Evolutionary conservation across 2,329 filamentous ascomycete genomes (phyloP).

Genomic region (Pseudogymnoascus sp.): DNA sequence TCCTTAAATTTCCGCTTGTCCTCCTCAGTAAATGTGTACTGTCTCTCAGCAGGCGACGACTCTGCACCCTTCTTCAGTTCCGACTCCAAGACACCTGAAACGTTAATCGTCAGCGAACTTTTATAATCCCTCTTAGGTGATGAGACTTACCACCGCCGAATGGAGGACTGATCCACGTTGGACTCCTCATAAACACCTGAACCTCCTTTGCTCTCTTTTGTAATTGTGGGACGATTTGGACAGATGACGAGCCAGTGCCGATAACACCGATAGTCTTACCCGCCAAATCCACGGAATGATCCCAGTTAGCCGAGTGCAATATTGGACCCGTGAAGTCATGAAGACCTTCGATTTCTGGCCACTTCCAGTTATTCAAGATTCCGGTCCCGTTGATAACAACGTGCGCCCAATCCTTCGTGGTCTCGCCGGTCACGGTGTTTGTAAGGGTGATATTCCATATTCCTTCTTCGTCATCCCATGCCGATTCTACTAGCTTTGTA

Average conservation of each 20-base stretch:
- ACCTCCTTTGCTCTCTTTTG: conserved; percentile 24
- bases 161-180: conserved; percentile 22
- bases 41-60: conserved; percentile 33
- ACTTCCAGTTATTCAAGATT: conserved; percentile 32
- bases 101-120: background rate
- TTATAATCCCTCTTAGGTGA: background rate
- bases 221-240: conserved; percentile 32
- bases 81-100: conserved; percentile 18
- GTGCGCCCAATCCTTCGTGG: conserved; percentile 22
- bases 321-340: conserved; percentile 40
- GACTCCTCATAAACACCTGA: conserved; percentile 26
- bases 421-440: conserved; percentile 38
- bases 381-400: conserved; percentile 25
- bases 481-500: conserved; percentile 40
- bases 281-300: conserved; percentile 33
- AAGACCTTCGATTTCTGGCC: conserved; percentile 44
- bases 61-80: conserved; percentile 30
- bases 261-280: conserved; percentile 33
- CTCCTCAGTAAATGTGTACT: conserved; percentile 37
- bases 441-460: conserved; percentile 44
- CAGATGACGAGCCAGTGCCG: conserved; percentile 35
- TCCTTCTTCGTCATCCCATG: conserved; percentile 44
- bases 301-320: conserved; percentile 40
- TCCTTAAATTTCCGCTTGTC: conserved; percentile 36
- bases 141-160: conserved; percentile 20